Evolutionary conservation across 2,329 filamentous ascomycete species (phyloP).

Genomic region (Gaeumannomyces sp.): DNA sequence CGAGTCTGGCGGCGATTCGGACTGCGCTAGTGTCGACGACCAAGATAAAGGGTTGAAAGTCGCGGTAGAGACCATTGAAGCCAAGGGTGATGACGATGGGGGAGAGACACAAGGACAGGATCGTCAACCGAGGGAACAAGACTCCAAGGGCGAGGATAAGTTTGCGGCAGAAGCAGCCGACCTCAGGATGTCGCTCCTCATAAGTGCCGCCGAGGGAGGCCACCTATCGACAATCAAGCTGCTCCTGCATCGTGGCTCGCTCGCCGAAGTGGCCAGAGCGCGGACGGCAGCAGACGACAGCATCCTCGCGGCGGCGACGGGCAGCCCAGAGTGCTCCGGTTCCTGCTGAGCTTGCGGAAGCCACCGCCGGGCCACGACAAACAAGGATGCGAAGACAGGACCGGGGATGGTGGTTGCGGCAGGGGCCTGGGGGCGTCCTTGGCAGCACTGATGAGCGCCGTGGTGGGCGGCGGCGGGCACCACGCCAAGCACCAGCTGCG

Average conservation of each 20-base stretch:
- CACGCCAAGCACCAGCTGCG: neutral
- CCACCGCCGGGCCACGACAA: neutral
- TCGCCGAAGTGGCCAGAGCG: conserved; percentile 16
- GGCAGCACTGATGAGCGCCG: neutral
- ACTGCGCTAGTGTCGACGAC: neutral
- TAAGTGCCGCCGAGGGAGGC: conserved; percentile 21
- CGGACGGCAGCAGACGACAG: conserved; percentile 16
- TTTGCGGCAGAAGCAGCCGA: neutral
- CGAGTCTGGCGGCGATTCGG: neutral
- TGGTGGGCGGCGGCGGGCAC: neutral
- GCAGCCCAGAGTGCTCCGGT: conserved; percentile 16
- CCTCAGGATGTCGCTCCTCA: conserved; percentile 13
- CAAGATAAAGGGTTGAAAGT: neutral
- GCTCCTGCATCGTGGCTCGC: conserved; percentile 17
- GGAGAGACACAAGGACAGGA: neutral
- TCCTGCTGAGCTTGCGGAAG: conserved; percentile 14
- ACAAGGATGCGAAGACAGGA: neutral
- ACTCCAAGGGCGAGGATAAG: too few relatives aligned
- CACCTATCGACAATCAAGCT: conserved; percentile 19
- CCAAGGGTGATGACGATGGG: neutral
- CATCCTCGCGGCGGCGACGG: conserved; percentile 18
- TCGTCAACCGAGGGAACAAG: neutral
- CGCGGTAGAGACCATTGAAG: neutral
- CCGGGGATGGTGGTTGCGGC: neutral
- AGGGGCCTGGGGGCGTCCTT: neutral